These are phyloP conservation scores for Trichoderma virens DNA, from an alignment of 495 filamentous ascomycete genomes.

Conservation along the genomic window DNA sequence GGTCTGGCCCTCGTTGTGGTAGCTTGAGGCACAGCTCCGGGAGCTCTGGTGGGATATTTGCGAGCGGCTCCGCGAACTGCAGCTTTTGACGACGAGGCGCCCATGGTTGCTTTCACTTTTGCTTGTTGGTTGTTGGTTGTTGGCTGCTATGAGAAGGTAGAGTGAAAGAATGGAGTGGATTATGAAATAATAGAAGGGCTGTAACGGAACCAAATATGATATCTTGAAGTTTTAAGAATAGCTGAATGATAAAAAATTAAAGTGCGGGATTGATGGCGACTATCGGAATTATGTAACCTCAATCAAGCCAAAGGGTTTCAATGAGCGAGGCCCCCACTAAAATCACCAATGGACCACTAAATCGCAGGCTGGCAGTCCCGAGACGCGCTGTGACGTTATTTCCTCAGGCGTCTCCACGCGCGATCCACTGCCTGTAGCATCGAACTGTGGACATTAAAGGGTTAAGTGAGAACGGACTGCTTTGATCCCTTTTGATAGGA, in stretches of 20 bases:
- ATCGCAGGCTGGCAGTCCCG: neutral
- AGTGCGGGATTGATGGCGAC: neutral
- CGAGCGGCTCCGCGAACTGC: constrained; percentile 7
- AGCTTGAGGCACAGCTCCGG: constrained; percentile 4
- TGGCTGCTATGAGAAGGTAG: neutral
- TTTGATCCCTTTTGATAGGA: too few relatives aligned
- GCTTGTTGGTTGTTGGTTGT: neutral
- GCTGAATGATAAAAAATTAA: neutral
- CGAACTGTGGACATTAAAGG: neutral
- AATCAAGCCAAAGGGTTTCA: neutral
- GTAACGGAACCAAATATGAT: neutral
- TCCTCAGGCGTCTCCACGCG: neutral
- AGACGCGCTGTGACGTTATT: constrained; percentile 1
- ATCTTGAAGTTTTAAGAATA: neutral
- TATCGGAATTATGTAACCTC: neutral
- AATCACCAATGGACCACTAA: neutral
- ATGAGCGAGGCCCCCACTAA: neutral
- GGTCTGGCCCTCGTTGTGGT: neutral
- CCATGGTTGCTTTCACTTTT: neutral
- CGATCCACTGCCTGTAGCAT: neutral
- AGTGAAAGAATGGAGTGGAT: neutral
- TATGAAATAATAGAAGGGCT: neutral
- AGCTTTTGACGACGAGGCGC: constrained; percentile 3
- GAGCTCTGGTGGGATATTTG: constrained; percentile 7
- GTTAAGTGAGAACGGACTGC: too few relatives aligned